A percentile compares a stretch with the other conserved stretches of the same genome.
Evolutionary conservation across 352 stramenopile genomes (phyloP).

Genomic region (Pythium oligandrum): DNA sequence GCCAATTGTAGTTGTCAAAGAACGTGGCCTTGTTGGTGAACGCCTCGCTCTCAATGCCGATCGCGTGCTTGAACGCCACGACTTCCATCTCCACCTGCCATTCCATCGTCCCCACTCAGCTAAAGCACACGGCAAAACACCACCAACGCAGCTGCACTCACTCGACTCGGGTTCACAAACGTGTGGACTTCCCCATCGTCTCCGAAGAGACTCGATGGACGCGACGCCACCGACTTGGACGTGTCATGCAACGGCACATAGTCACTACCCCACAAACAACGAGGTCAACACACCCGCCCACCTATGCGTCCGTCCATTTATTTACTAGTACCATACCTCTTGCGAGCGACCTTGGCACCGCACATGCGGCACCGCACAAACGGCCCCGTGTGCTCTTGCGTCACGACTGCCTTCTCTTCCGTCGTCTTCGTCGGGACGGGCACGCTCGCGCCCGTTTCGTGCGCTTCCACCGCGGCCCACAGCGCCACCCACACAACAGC

Average conservation of each 20-base stretch:
- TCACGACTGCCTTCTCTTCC: slow-evolving; percentile 13
- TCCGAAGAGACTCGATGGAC: slow-evolving; percentile 38
- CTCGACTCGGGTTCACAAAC: slow-evolving; percentile 70
- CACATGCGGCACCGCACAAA: slow-evolving; percentile 76
- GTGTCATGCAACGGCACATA: slow-evolving; percentile 68
- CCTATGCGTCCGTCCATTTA: no score
- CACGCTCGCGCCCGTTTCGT: slow-evolving; percentile 11
- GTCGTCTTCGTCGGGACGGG: slow-evolving; percentile 15
- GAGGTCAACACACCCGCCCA: neutral
- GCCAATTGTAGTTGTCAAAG: slow-evolving; percentile 82
- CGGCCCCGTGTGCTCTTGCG: slow-evolving; percentile 21
- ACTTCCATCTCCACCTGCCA: slow-evolving; percentile 73
- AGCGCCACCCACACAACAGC: no score
- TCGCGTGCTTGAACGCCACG: slow-evolving; percentile 56
- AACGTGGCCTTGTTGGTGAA: slow-evolving; percentile 75
- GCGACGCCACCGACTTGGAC: slow-evolving; percentile 55
- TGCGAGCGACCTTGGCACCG: slow-evolving; percentile 58
- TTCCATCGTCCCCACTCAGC: no score
- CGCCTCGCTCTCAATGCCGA: slow-evolving; percentile 48
- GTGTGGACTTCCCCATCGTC: slow-evolving; percentile 57
- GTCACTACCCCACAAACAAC: slow-evolving; percentile 32
- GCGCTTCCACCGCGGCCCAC: slow-evolving; percentile 1
- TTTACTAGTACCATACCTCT: slow-evolving; percentile 30
- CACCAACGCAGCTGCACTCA: slow-evolving; percentile 18
- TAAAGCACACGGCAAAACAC: no score